Conservation (phyloP, 805 yeast genomes). For the Wickerhamomyces chaumierensis region DNA sequence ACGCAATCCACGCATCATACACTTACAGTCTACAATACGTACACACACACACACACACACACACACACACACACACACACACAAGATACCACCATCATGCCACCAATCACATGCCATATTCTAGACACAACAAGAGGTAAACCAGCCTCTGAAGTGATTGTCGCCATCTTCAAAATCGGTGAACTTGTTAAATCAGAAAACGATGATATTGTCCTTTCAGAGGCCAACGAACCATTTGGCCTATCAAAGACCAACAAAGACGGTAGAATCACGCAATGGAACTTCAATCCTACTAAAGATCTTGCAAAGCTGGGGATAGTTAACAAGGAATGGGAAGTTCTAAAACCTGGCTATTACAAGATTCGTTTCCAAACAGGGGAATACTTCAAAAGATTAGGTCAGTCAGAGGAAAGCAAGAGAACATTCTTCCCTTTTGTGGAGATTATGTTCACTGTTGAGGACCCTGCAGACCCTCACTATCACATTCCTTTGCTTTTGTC, state of each 20-base stretch:
- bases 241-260: conserved; percentile 63
- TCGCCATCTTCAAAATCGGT: conserved; percentile 37
- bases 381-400: conserved; percentile 33
- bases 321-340: conserved; percentile 28
- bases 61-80: no score
- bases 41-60: no score
- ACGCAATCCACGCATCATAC: no score
- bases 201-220: conserved; percentile 19
- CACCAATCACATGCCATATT: conserved; percentile 84
- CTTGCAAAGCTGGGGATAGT: conserved; percentile 22
- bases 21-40: no score
- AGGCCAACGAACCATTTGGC: conserved; percentile 40
- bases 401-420: conserved; percentile 19
- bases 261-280: conserved; percentile 73
- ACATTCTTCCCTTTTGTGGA: conserved; percentile 88
- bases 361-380: conserved; percentile 67
- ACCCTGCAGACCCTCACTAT: conserved; percentile 69
- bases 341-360: conserved; percentile 58
- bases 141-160: conserved; percentile 72
- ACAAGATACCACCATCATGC: no score
- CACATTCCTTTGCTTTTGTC: conserved; percentile 82
- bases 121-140: conserved; percentile 74
- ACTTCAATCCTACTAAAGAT: conserved; percentile 26
- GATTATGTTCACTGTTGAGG: conserved; percentile 54
- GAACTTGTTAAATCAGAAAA: conserved; percentile 13